These are phyloP conservation scores for Termitomyces sp. DNA, from an alignment of 768 basidiomycete genomes.

Conservation along the genomic window DNA sequence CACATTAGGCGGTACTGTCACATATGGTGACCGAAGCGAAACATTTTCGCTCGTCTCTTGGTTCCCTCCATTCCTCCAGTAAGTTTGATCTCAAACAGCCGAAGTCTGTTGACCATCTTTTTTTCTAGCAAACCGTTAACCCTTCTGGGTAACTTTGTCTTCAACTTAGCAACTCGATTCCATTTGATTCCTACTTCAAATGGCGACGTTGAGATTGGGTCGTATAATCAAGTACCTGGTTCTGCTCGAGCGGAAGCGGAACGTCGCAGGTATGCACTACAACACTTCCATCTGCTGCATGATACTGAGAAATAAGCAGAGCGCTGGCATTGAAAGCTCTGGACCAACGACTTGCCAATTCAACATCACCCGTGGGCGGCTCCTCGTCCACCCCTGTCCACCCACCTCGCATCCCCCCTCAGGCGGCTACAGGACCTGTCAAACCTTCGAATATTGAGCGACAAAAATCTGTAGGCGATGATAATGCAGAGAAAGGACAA, in stretches of 20 bases:
- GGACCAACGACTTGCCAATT: constrained; percentile 74
- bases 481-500: constrained; percentile 29
- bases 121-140: constrained; percentile 64
- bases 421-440: constrained; percentile 24
- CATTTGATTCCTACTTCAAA: constrained; percentile 67
- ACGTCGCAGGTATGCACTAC: constrained; percentile 65
- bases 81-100: constrained; percentile 26
- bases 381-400: constrained; percentile 28
- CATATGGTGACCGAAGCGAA: constrained; percentile 92
- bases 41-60: constrained; percentile 93
- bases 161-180: constrained; percentile 62
- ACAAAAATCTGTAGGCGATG: constrained; percentile 30
- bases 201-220: constrained; percentile 68
- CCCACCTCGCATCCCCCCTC: constrained; percentile 27
- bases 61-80: constrained; percentile 98
- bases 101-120: not conserved
- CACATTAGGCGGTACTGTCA: constrained; percentile 53
- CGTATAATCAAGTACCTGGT: constrained; percentile 75
- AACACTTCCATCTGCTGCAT: not conserved
- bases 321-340: constrained; percentile 96
- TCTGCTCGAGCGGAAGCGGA: constrained; percentile 96
- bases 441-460: constrained; percentile 19
- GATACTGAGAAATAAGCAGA: constrained; percentile 36
- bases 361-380: constrained; percentile 38
- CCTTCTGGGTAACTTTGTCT: constrained; percentile 61